Percentiles rank a stretch among this genome's conserved stretches.
Evolutionary conservation across 2,329 filamentous ascomycete genomes (phyloP).

Genomic region (Helotiales sp.): DNA sequence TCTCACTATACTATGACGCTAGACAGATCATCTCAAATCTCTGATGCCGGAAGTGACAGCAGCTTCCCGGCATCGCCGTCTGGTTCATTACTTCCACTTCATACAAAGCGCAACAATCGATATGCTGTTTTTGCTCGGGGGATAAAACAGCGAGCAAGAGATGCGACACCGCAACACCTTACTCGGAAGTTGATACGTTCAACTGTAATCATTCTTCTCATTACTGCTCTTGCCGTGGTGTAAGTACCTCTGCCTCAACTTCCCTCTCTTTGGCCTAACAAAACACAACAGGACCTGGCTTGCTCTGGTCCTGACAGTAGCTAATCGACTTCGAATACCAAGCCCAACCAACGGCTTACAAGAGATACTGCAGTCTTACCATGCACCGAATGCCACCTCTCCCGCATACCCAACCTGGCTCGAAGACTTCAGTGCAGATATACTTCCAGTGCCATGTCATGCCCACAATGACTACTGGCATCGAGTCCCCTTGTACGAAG

Average conservation of each 20-base stretch:
- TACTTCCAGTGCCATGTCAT: conserved; percentile 34
- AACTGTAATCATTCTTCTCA: background rate
- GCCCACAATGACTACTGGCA: conserved; percentile 59
- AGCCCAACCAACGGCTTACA: conserved; percentile 10
- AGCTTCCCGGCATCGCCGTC: too few relatives aligned
- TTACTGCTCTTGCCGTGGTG: background rate
- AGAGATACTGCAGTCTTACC: conserved; percentile 10
- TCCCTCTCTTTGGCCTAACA: background rate
- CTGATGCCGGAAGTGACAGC: too few relatives aligned
- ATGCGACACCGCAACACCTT: too few relatives aligned
- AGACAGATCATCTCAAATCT: too few relatives aligned
- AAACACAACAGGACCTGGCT: conserved; percentile 14
- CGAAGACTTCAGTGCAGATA: conserved; percentile 11
- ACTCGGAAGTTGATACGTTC: background rate
- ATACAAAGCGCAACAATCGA: too few relatives aligned
- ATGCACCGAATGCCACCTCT: conserved; percentile 9
- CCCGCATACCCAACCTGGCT: conserved; percentile 10
- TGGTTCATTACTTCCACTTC: too few relatives aligned
- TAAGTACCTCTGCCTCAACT: background rate
- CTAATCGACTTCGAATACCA: conserved; percentile 11
- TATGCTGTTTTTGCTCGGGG: too few relatives aligned
- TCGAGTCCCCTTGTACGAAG: conserved; percentile 45
- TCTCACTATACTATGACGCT: too few relatives aligned
- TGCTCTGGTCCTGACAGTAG: conserved; percentile 8
- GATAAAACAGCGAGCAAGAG: too few relatives aligned